Evolutionary conservation across 2,329 filamentous ascomycete genomes (phyloP).

Genomic region (Neofusicoccum parvum): DNA sequence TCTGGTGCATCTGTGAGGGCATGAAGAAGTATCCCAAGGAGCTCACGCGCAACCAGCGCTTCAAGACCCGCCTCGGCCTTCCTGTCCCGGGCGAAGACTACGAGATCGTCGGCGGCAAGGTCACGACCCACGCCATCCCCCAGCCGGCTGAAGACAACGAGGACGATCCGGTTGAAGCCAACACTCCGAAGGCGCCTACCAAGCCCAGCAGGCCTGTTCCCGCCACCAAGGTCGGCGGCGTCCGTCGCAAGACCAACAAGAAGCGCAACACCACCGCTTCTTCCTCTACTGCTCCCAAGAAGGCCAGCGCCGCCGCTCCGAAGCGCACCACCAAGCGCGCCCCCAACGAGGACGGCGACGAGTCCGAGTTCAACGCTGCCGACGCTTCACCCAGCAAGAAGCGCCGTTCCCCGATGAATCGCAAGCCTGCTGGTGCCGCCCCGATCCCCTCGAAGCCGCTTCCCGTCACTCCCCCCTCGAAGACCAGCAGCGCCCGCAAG

Average conservation of each 20-base stretch:
- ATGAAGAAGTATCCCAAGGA: conserved; percentile 14
- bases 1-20: conserved; percentile 14
- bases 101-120: not conserved
- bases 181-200: too few species aligned
- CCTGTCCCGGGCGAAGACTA: not conserved
- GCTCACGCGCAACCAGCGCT: conserved; percentile 7
- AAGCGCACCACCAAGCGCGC: not conserved
- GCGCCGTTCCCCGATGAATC: not conserved
- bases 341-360: not conserved
- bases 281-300: not conserved
- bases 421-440: not conserved
- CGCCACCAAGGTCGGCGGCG: not conserved
- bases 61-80: not conserved
- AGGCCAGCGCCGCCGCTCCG: not conserved
- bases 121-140: too few species aligned
- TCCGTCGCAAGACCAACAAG: not conserved
- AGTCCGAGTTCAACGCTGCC: not conserved
- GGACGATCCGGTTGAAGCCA: too few species aligned
- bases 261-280: not conserved
- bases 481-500: not conserved
- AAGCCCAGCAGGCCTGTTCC: too few species aligned
- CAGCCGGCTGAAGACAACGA: too few species aligned
- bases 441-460: not conserved
- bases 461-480: not conserved
- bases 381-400: not conserved